Conservation (phyloP, 2,329 filamentous ascomycete species). For the Diaporthe citrichinensis region DNA sequence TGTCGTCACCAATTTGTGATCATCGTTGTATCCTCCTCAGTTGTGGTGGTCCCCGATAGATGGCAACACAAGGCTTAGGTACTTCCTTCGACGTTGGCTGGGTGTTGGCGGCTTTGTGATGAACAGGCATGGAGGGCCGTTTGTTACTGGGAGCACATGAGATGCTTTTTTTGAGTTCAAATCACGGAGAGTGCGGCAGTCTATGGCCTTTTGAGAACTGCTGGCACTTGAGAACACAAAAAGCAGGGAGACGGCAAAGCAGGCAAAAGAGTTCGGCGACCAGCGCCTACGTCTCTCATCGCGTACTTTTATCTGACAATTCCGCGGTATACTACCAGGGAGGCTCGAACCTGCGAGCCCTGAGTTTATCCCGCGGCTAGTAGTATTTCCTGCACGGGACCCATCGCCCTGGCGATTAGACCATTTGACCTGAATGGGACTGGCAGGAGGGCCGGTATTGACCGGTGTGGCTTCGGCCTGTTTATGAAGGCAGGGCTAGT, state of each 20-base stretch:
- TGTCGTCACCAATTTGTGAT: background rate
- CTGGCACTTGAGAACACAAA: too few species aligned
- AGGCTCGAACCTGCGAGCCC: background rate
- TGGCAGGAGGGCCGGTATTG: slow-evolving; percentile 16
- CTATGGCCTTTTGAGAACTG: too few species aligned
- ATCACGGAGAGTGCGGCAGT: too few species aligned
- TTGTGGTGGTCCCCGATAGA: background rate
- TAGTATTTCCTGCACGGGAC: background rate
- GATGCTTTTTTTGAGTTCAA: background rate
- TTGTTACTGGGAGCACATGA: too few species aligned
- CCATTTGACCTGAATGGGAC: background rate
- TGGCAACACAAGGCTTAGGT: background rate
- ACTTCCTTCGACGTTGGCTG: background rate
- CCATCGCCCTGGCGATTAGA: background rate
- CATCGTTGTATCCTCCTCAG: background rate
- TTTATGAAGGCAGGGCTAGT: background rate
- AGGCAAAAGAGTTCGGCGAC: slow-evolving; percentile 16
- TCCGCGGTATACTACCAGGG: slow-evolving; percentile 7
- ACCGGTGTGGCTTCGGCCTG: background rate
- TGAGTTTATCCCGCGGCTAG: background rate
- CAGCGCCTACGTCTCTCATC: slow-evolving; percentile 15
- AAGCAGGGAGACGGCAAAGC: too few species aligned
- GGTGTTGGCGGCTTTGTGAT: background rate
- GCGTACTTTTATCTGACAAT: background rate
- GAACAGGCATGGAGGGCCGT: too few species aligned